Evolutionary conservation across 768 basidiomycete species (phyloP), one percentile per base, ranked within the genome.

Genomic region (Kwoniella sp.): DNA sequence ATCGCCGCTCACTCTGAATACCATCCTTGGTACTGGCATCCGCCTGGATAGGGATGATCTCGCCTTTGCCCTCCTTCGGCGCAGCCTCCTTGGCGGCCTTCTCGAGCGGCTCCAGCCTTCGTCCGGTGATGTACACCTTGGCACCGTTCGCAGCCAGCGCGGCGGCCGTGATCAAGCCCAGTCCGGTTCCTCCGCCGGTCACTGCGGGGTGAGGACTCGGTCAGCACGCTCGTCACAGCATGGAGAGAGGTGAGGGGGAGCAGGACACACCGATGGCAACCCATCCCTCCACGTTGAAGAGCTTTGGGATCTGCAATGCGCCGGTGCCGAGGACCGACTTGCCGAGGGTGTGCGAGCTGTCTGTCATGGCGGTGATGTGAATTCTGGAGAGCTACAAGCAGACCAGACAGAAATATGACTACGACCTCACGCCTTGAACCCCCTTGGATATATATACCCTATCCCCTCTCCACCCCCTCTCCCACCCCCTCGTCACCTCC

Each of bases 121-220:
- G 56, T 5, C 71, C 71, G 19, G 65, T 63, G 54, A 75, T 75
- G 54, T 73, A 75, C 10, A 75, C 73, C 41, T 61, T 70, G 31
- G 66, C 62, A n/a, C 71, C 71, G 40, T 73, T 72, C n/a, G 54
- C 58, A 11, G 70, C 70, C n/a, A 73, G 57, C 0, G 67, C 62
- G 2, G 60, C 50, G 11, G 68, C 63, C 10, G 67, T 68, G 32
- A 70, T 53, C 20, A 56, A 46, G 12, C 53, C 60, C 14, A 46
- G 34, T 56, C 53, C 67, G 31, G 61, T 51, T 20, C 66, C 66
- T 7, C 60, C 51, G 33, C 62, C 66, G 38, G 66, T 68, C 3
- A 68, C 66, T 63, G 34, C 9, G n/a, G 14, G 25, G 15, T 7
- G n/a, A 2, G 17, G 17, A 11, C 17, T 15, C 22, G 15, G 15